Conservation (phyloP, 2,329 filamentous ascomycete species). For the Epicoccum sorghinum region DNA sequence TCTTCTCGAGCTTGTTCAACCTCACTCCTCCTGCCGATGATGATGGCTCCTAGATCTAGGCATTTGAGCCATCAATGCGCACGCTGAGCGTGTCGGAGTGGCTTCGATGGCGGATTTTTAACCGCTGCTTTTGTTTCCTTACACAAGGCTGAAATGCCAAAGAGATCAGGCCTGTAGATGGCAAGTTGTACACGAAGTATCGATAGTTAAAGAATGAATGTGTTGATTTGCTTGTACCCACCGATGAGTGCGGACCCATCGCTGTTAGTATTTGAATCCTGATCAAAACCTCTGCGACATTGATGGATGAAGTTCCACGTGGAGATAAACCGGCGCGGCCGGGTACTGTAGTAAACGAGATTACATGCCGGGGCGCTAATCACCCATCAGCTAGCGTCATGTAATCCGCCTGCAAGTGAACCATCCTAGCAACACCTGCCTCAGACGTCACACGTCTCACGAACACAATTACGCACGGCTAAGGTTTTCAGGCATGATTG, state of each 20-base stretch:
- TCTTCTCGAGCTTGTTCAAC: slow-evolving; percentile 7
- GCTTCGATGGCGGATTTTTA: not conserved
- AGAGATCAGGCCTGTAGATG: not conserved
- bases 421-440: not conserved
- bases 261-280: too few relatives aligned
- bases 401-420: not conserved
- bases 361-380: not conserved
- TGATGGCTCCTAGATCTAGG: not conserved
- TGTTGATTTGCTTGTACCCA: not conserved
- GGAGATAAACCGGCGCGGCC: too few relatives aligned
- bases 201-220: not conserved
- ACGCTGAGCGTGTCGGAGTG: not conserved
- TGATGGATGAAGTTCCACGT: too few relatives aligned
- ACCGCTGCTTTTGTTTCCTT: not conserved
- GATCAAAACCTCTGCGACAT: too few relatives aligned
- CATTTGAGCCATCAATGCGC: not conserved
- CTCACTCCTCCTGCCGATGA: not conserved
- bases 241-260: too few relatives aligned
- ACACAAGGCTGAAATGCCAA: not conserved
- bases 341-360: not conserved
- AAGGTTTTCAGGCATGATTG: not conserved
- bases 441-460: slow-evolving; percentile 29
- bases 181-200: not conserved
- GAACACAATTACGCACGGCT: not conserved
- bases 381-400: not conserved